These are phyloP conservation scores for Mycena vulgaris DNA, from an alignment of 768 basidiomycete species.

Conservation along the genomic window DNA sequence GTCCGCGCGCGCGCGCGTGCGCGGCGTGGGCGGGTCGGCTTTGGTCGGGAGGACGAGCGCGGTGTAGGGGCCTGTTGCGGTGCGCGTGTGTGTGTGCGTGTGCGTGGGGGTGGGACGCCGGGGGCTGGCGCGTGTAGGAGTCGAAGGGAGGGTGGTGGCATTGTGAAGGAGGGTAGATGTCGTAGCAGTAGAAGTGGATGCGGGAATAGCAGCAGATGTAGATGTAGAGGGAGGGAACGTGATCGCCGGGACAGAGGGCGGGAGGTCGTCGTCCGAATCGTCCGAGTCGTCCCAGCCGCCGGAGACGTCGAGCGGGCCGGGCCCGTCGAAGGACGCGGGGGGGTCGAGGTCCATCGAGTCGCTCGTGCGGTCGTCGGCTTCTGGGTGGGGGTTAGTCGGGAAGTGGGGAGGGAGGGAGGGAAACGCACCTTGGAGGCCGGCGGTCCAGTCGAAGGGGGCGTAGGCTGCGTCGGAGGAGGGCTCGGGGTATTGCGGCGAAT, in stretches of 20 bases:
- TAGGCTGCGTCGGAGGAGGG: constrained; percentile 7
- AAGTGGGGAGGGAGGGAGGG: background rate
- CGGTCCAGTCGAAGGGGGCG: constrained; percentile 30
- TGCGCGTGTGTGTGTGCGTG: background rate
- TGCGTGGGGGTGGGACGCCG: background rate
- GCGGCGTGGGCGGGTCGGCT: constrained; percentile 60
- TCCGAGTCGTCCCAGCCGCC: constrained; percentile 25
- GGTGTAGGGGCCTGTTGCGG: background rate
- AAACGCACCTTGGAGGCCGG: constrained; percentile 16
- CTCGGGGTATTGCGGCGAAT: background rate
- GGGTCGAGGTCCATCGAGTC: constrained; percentile 39
- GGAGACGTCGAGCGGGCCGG: background rate
- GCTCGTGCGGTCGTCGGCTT: constrained; percentile 1
- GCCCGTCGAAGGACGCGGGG: constrained; percentile 32
- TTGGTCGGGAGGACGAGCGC: constrained; percentile 56
- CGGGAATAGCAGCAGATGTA: background rate
- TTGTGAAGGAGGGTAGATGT: no score
- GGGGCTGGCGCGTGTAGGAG: background rate
- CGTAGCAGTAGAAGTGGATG: background rate
- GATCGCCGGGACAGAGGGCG: background rate
- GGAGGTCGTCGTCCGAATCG: constrained; percentile 22
- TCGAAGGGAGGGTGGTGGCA: background rate
- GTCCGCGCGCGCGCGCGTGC: constrained; percentile 51
- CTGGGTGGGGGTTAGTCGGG: background rate
- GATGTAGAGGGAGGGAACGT: background rate